Evolutionary conservation across 495 filamentous ascomycete species (phyloP).

Genomic region (Glonium stellatum): DNA sequence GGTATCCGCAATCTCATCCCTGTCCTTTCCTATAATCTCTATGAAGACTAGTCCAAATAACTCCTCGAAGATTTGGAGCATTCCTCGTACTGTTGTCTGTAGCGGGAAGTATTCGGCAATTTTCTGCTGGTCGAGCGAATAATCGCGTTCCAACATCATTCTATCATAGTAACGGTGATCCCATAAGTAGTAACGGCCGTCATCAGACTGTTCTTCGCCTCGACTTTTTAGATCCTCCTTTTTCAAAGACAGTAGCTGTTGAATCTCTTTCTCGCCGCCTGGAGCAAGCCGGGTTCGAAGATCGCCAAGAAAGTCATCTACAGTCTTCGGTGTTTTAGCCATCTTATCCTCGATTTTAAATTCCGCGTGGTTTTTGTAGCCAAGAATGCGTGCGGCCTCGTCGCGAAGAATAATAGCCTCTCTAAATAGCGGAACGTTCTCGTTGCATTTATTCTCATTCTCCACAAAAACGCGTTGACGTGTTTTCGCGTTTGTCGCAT

Average conservation of each 20-base stretch:
- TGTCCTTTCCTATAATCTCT: slow-evolving; percentile 59
- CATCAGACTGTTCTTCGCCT: slow-evolving; percentile 46
- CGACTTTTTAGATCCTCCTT: slow-evolving; percentile 61
- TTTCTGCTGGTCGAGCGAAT: slow-evolving; percentile 75
- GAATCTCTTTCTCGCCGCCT: slow-evolving; percentile 71
- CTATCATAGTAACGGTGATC: slow-evolving; percentile 83
- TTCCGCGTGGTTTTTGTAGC: slow-evolving; percentile 86
- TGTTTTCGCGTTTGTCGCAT: slow-evolving; percentile 50
- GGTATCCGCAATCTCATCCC: slow-evolving; percentile 47
- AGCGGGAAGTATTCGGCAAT: slow-evolving; percentile 95
- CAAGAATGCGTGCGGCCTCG: slow-evolving; percentile 83
- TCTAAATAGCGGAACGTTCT: slow-evolving; percentile 78
- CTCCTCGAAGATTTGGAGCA: slow-evolving; percentile 91
- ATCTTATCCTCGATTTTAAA: slow-evolving; percentile 95
- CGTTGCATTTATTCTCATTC: slow-evolving; percentile 77
- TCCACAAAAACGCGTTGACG: slow-evolving; percentile 51
- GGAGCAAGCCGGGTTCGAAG: slow-evolving; percentile 65
- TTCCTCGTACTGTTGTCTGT: slow-evolving; percentile 72
- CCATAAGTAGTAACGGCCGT: slow-evolving; percentile 86
- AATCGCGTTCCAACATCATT: slow-evolving; percentile 87
- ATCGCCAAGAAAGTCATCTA: slow-evolving; percentile 77
- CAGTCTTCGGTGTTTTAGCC: slow-evolving; percentile 85
- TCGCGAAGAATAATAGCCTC: slow-evolving; percentile 85
- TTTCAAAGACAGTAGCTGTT: slow-evolving; percentile 69
- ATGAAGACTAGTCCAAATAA: slow-evolving; percentile 90